These are phyloP conservation scores for Fusarium abutilonis DNA, from an alignment of 2,329 filamentous ascomycete species.

Conservation along the genomic window DNA sequence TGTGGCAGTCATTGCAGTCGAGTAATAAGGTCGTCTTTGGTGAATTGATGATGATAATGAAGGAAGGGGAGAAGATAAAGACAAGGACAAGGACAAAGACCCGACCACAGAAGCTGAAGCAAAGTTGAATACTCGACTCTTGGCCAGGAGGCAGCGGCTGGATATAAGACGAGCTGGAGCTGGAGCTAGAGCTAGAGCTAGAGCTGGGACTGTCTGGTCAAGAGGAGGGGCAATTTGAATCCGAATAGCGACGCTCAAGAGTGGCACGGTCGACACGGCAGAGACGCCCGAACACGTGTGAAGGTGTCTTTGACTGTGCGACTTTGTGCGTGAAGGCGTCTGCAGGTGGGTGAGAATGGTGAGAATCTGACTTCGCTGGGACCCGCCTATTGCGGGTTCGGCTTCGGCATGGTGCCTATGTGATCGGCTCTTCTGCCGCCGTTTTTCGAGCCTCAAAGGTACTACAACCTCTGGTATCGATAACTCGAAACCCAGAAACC, in stretches of 20 bases:
- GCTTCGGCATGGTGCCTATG: conserved; percentile 32
- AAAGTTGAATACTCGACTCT: conserved; percentile 28
- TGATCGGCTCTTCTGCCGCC: conserved; percentile 29
- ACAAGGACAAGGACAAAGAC: conserved; percentile 11
- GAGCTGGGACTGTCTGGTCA: conserved; percentile 10
- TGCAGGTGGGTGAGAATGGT: conserved; percentile 26
- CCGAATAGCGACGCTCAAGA: conserved; percentile 33
- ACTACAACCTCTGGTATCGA: conserved; percentile 19
- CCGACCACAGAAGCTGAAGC: conserved; percentile 25
- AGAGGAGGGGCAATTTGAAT: conserved; percentile 38
- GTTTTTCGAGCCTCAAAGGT: conserved; percentile 11
- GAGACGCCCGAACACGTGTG: conserved; percentile 42
- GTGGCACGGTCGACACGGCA: conserved; percentile 35
- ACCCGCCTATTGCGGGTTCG: conserved; percentile 38
- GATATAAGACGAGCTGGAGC: conserved; percentile 31
- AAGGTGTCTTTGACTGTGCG: conserved; percentile 22
- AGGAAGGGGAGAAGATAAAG: neutral
- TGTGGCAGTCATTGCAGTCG: conserved; percentile 80
- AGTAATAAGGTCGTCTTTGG: conserved; percentile 53
- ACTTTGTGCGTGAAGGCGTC: conserved; percentile 25
- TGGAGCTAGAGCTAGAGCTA: neutral
- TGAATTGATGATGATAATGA: conserved; percentile 5
- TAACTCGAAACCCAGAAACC: conserved; percentile 20
- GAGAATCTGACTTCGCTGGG: conserved; percentile 34
- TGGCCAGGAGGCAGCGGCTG: conserved; percentile 29